Evolutionary conservation across 2,329 filamentous ascomycete species (phyloP).

Genomic region (Stachybotrys chartarum): DNA sequence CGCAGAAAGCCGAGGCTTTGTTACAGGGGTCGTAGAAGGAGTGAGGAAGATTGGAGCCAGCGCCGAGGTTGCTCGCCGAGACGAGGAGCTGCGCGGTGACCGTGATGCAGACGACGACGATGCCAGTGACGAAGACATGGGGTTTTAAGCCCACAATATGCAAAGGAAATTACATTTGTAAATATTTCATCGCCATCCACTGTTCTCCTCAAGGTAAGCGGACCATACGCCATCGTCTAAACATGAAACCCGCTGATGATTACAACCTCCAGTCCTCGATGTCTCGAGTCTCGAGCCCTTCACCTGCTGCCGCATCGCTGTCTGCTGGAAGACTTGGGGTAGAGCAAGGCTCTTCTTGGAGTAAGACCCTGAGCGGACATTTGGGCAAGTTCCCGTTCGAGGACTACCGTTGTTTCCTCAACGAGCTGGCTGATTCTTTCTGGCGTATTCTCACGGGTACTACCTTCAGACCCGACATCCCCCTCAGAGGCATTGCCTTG

Average conservation of each 20-base stretch:
- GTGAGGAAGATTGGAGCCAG: constrained; percentile 77
- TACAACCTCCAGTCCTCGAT: background rate
- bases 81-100: constrained; percentile 60
- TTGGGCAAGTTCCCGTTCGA: background rate
- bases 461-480: background rate
- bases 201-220: background rate
- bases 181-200: background rate
- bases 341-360: background rate
- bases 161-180: background rate
- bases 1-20: constrained; percentile 76
- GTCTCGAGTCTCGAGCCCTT: background rate
- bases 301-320: background rate
- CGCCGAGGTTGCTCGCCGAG: constrained; percentile 67
- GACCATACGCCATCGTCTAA: background rate
- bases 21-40: constrained; percentile 80
- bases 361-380: background rate
- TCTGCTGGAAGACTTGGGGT: background rate
- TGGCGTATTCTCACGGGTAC: background rate
- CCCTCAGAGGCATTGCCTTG: too few relatives aligned
- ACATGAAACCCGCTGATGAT: background rate
- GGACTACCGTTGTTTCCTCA: background rate
- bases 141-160: constrained; percentile 19
- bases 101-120: constrained; percentile 56
- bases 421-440: background rate
- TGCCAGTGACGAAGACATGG: constrained; percentile 47